Conservation (phyloP, 345 rosid species). For the Arabis alpina region DNA sequence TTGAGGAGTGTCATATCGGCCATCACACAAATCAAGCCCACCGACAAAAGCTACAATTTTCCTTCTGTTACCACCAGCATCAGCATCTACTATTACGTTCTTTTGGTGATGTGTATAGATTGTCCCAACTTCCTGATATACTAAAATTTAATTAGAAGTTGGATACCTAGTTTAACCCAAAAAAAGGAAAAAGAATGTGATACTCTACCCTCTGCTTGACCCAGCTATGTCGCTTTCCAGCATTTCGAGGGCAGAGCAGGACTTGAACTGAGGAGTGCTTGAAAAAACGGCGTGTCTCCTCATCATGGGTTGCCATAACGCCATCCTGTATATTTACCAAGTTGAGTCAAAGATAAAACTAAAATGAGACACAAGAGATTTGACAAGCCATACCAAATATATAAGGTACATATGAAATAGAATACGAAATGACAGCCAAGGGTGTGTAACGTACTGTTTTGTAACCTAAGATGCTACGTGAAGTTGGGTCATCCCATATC, state of each 20-base stretch:
- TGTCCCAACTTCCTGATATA: conserved; percentile 68
- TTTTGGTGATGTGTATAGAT: conserved; percentile 84
- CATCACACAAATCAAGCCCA: conserved; percentile 75
- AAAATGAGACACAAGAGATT: conserved; percentile 2
- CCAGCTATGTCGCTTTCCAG: conserved; percentile 95
- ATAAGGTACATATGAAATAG: neutral
- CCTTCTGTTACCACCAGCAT: conserved; percentile 62
- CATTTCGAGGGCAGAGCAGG: conserved; percentile 88
- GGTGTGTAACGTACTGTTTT: conserved; percentile 55
- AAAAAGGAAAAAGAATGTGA: neutral
- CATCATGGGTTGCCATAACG: conserved; percentile 93
- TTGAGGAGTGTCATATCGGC: conserved; percentile 69
- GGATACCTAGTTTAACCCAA: neutral
- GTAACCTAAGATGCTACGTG: conserved; percentile 66
- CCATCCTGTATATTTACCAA: conserved; percentile 68
- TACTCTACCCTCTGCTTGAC: conserved; percentile 74
- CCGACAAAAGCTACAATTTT: conserved; percentile 72
- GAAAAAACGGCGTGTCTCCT: conserved; percentile 93
- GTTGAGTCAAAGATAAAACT: neutral
- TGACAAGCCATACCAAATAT: conserved; percentile 13
- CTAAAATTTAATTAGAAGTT: neutral
- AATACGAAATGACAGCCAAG: conserved; percentile 12
- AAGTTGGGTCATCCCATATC: conserved; percentile 95
- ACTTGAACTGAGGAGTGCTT: conserved; percentile 95
- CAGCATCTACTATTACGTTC: conserved; percentile 74